Evolutionary conservation across 2,329 filamentous ascomycete species (phyloP).

Genomic region (Colletotrichum eleusines): DNA sequence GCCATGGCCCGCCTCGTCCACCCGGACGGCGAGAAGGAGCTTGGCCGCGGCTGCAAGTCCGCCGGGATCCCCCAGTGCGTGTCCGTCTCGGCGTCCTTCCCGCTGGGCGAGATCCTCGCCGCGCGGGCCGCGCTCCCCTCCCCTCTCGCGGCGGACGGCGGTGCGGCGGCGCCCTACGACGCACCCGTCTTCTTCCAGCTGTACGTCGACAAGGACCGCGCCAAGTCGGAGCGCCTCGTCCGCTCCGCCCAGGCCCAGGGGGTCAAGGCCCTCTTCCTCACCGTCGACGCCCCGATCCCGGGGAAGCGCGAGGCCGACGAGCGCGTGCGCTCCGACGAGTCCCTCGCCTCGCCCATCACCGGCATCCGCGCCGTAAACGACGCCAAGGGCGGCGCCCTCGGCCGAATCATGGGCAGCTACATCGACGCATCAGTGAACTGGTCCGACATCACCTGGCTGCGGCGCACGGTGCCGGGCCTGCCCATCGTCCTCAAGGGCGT

Average conservation of each 20-base stretch:
- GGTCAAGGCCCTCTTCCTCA: conserved; percentile 67
- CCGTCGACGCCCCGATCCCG: conserved; percentile 68
- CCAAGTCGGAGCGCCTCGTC: conserved; percentile 63
- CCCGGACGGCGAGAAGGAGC: conserved; percentile 67
- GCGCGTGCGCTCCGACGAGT: conserved; percentile 61
- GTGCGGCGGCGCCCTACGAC: conserved; percentile 45
- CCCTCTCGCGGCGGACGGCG: neutral
- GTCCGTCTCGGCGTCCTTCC: conserved; percentile 71
- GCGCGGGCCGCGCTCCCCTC: conserved; percentile 22
- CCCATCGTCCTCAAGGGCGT: conserved; percentile 77
- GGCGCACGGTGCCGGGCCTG: conserved; percentile 65
- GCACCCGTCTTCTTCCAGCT: conserved; percentile 68
- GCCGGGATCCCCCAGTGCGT: conserved; percentile 70
- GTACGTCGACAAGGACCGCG: conserved; percentile 69
- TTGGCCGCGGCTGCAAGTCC: conserved; percentile 40
- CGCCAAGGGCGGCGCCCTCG: conserved; percentile 65
- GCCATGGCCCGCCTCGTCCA: conserved; percentile 74
- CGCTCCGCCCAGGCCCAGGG: conserved; percentile 58
- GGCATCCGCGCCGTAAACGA: conserved; percentile 64
- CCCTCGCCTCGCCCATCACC: conserved; percentile 61
- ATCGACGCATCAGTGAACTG: conserved; percentile 70
- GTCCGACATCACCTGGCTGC: conserved; percentile 75
- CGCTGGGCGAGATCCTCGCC: conserved; percentile 63
- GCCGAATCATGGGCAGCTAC: conserved; percentile 67
- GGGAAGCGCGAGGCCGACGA: conserved; percentile 66